A percentile compares a stretch with the other conserved stretches of the same genome.
Conservation (phyloP, 1,139 yeast species). For the Taphrina communis region DNA sequence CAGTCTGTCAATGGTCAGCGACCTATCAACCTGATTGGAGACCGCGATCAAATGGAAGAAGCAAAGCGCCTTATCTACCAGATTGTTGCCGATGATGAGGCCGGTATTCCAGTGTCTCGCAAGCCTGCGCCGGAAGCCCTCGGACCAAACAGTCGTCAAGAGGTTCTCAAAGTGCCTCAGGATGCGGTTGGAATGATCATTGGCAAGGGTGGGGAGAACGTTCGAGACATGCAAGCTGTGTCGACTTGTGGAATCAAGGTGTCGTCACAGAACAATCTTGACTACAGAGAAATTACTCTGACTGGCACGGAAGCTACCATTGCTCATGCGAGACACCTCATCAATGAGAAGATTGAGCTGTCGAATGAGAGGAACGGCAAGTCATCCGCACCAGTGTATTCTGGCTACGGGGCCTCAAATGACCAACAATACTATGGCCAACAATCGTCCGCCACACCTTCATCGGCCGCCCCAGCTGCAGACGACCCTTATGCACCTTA, state of each 20-base stretch:
- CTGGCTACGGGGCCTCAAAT: conserved; percentile 16
- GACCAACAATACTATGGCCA: conserved; percentile 29
- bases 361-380: conserved; percentile 28
- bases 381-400: conserved; percentile 9
- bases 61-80: conserved; percentile 43
- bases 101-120: conserved; percentile 34
- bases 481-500: conserved; percentile 41
- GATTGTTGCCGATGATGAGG: conserved; percentile 42
- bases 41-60: conserved; percentile 40
- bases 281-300: conserved; percentile 40
- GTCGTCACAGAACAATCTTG: conserved; percentile 30
- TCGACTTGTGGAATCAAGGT: conserved; percentile 41
- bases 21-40: conserved; percentile 43
- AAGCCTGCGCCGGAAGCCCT: conserved; percentile 37
- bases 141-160: conserved; percentile 35
- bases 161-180: conserved; percentile 36
- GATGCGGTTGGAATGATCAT: conserved; percentile 43
- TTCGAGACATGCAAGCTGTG: conserved; percentile 40
- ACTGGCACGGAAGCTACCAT: conserved; percentile 42
- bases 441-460: conserved; percentile 13
- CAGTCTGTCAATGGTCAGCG: conserved; percentile 43
- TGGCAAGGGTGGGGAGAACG: conserved; percentile 43
- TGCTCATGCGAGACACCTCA: conserved; percentile 40
- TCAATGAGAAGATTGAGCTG: conserved; percentile 39
- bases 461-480: conserved; percentile 7